Evolutionary conservation across 441 rosid species (phyloP), one percentile per base, ranked within the genome.

Genomic region (Adansonia gregorii): DNA sequence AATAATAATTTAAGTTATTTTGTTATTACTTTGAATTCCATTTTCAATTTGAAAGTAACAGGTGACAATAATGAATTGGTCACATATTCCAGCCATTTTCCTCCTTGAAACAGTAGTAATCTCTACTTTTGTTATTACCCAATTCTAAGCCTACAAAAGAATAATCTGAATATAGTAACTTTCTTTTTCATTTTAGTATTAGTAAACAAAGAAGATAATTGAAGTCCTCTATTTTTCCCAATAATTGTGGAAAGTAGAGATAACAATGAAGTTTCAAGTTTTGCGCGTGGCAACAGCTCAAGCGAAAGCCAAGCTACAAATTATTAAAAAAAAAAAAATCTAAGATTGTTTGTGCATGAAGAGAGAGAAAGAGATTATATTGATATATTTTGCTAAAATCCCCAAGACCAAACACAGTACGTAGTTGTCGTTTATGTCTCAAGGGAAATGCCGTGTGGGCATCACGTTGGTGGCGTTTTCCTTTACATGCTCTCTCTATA

Each of bases 381-480:
- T 56, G 73, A 48, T 35, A 65, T 22, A 4, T 54, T 0, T 63
- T 58, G 39, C 59, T 69, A 54, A 63, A 49, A 73, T 52, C 77
- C 56, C 43, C 58, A 15, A 31, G 19, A 27, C 61, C 74, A 61
- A 61, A 72, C 27, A 71, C 75, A 27, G 63, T 27, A 76, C 52
- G 73, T 61, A 59, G 79, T 61, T 69, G 78, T 85, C 84, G 78
- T 84, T 79, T 48, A 22, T 63, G 77, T n/a, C 73, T n/a, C 4
- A 9, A 59, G 65, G 65, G 68, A 76, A 60, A 73, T 80, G 54
- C 81, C 75, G 63, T 84, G 84, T 83, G 76, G 75, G 81, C 73
- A 72, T 83, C 86, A 70, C 80, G 69, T 51, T 54, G 48, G 59
- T 31, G 45, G 48, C 35, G 72, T 72, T 77, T 79, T 51, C 67